Percentiles rank a stretch among this genome's conserved stretches.
Conservation (phyloP, 2,329 filamentous ascomycete species). For the Diaporthe velutina region DNA sequence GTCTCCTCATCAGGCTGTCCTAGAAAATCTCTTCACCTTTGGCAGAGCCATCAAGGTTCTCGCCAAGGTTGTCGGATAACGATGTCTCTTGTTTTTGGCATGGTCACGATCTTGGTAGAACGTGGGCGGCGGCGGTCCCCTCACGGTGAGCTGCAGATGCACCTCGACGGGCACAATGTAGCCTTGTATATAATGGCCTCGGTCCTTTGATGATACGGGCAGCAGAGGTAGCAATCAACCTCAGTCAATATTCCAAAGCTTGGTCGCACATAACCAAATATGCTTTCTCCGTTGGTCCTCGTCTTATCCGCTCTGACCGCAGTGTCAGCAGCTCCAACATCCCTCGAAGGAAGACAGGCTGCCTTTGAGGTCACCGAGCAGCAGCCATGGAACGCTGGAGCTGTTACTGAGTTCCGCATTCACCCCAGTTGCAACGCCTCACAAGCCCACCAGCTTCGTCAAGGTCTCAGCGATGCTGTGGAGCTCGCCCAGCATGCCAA, state of each 20-base stretch:
- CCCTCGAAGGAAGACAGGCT: constrained; percentile 9
- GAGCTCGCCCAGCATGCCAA: constrained; percentile 71
- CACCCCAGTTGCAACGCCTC: constrained; percentile 77
- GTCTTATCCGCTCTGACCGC: constrained; percentile 2
- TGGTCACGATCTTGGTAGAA: constrained; percentile 19
- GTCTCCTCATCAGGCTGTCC: background rate
- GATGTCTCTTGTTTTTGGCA: constrained; percentile 5
- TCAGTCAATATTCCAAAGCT: background rate
- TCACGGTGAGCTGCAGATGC: constrained; percentile 6
- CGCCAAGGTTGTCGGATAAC: constrained; percentile 3
- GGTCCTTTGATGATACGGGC: background rate
- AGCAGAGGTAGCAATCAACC: background rate
- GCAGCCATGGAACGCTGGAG: constrained; percentile 30
- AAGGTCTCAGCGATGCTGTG: constrained; percentile 70
- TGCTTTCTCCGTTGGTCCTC: constrained; percentile 8
- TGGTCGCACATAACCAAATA: background rate
- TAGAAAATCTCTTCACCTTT: constrained; percentile 3
- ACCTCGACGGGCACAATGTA: background rate
- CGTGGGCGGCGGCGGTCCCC: background rate
- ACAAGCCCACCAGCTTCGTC: constrained; percentile 66
- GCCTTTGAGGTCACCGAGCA: constrained; percentile 22
- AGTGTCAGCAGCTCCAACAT: constrained; percentile 11
- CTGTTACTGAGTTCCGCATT: constrained; percentile 58
- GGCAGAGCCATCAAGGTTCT: constrained; percentile 19
- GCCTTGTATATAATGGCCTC: background rate